Percentiles rank a stretch among this genome's conserved stretches.
These are phyloP conservation scores for Fusarium falciforme DNA, from an alignment of 2,329 filamentous ascomycete species.

Conservation along the genomic window DNA sequence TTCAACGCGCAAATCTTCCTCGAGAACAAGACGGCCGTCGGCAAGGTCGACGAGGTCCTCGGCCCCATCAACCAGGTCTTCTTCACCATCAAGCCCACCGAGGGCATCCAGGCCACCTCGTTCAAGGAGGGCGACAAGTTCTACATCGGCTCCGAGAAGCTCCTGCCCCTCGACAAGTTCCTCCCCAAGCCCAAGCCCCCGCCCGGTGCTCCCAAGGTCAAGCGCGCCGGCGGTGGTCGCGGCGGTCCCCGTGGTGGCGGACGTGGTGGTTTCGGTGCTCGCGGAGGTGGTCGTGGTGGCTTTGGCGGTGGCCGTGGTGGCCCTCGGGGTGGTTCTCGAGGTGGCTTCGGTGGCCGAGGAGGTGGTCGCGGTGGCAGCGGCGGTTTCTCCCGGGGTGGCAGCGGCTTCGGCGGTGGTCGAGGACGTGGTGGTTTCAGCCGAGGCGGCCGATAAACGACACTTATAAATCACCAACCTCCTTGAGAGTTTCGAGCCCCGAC, in stretches of 20 bases:
- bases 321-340: conserved; percentile 42
- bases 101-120: conserved; percentile 92
- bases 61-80: conserved; percentile 97
- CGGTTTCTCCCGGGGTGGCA: conserved; percentile 43
- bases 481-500: background rate
- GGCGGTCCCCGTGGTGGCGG: conserved; percentile 53
- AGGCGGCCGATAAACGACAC: conserved; percentile 36
- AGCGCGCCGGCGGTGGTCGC: conserved; percentile 68
- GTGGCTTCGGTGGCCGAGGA: conserved; percentile 48
- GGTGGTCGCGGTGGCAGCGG: conserved; percentile 41
- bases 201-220: conserved; percentile 71
- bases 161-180: conserved; percentile 95
- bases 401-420: conserved; percentile 42
- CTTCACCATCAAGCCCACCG: conserved; percentile 97
- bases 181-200: conserved; percentile 89
- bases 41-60: conserved; percentile 98
- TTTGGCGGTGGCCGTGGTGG: conserved; percentile 53
- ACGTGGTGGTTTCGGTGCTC: conserved; percentile 50
- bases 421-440: conserved; percentile 47
- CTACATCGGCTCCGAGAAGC: conserved; percentile 94
- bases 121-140: conserved; percentile 99
- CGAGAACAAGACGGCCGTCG: conserved; percentile 96
- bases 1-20: conserved; percentile 99
- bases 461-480: conserved; percentile 6
- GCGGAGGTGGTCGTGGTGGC: conserved; percentile 53